A percentile compares a stretch with the other conserved stretches of the same genome.
Evolutionary conservation across 2,329 filamentous ascomycete species (phyloP).

Genomic region (Thermothelomyces thermophilus): DNA sequence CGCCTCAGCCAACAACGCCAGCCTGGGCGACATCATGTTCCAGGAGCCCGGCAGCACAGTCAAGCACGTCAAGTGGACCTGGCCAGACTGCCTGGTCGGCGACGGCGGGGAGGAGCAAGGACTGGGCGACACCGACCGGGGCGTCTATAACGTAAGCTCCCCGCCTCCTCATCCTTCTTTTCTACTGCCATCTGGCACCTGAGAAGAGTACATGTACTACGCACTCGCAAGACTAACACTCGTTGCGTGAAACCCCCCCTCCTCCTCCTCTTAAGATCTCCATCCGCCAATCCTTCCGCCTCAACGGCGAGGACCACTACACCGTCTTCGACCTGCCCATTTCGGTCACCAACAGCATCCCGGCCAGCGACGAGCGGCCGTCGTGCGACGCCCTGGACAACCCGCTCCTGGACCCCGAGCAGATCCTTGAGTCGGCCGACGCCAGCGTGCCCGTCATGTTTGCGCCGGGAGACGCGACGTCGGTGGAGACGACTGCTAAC

Average conservation of each 20-base stretch:
- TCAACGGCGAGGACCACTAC: conserved; percentile 58
- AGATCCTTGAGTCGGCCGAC: conserved; percentile 38
- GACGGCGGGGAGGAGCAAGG: conserved; percentile 46
- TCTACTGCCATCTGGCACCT: too few relatives aligned
- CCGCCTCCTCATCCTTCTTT: neutral
- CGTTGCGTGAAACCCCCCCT: neutral
- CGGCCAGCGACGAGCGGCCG: conserved; percentile 28
- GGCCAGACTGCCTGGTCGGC: conserved; percentile 63
- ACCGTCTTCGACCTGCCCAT: conserved; percentile 67
- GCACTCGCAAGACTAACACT: too few relatives aligned
- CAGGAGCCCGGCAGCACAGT: conserved; percentile 62
- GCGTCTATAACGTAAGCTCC: conserved; percentile 52
- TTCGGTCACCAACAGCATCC: conserved; percentile 59
- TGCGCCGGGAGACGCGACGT: conserved; percentile 44
- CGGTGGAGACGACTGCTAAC: conserved; percentile 32
- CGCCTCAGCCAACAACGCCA: conserved; percentile 42
- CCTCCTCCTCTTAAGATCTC: conserved; percentile 45
- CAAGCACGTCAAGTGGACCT: conserved; percentile 67
- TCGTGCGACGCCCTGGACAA: conserved; percentile 47
- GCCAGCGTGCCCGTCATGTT: conserved; percentile 43
- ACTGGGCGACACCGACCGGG: conserved; percentile 43
- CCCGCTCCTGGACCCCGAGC: conserved; percentile 40
- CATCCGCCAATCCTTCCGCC: conserved; percentile 62
- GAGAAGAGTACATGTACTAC: too few relatives aligned
- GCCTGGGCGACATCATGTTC: conserved; percentile 54